A percentile compares a stretch with the other conserved stretches of the same genome.
Evolutionary conservation across 768 basidiomycete genomes (phyloP).

Genomic region (Mycena chlorophos): DNA sequence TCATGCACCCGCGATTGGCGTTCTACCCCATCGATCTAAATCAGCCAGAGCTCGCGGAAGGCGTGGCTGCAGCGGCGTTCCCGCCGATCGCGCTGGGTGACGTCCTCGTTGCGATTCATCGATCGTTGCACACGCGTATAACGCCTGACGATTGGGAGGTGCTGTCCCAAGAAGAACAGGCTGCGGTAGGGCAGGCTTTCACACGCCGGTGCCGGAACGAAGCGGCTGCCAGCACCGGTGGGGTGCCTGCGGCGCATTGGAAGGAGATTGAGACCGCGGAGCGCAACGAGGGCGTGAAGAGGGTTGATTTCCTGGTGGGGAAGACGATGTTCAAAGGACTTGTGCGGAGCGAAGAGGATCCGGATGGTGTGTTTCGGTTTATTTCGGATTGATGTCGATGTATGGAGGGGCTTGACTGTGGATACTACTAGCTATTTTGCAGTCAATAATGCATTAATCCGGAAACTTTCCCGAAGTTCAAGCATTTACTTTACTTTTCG

Average conservation of each 20-base stretch:
- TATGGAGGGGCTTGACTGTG: too few relatives aligned
- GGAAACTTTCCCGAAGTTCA: too few relatives aligned
- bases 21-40: conserved; percentile 43
- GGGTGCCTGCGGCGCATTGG: background rate
- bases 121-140: conserved; percentile 1
- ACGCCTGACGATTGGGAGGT: background rate
- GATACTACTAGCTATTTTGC: too few relatives aligned
- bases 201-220: conserved; percentile 1
- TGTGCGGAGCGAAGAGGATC: background rate
- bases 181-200: background rate
- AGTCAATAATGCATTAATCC: too few relatives aligned
- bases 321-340: background rate
- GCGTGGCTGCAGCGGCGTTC: background rate
- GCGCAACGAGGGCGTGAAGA: conserved; percentile 1
- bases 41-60: background rate
- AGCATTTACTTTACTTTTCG: too few relatives aligned
- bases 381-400: background rate
- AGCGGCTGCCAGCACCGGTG: background rate
- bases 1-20: conserved; percentile 40
- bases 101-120: conserved; percentile 6
- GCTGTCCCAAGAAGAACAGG: background rate
- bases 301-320: conserved; percentile 1
- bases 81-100: conserved; percentile 5
- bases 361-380: background rate
- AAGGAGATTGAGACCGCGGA: background rate